Conservation (phyloP, 208 protist species). For the Trypanosomatidae sp. region DNA sequence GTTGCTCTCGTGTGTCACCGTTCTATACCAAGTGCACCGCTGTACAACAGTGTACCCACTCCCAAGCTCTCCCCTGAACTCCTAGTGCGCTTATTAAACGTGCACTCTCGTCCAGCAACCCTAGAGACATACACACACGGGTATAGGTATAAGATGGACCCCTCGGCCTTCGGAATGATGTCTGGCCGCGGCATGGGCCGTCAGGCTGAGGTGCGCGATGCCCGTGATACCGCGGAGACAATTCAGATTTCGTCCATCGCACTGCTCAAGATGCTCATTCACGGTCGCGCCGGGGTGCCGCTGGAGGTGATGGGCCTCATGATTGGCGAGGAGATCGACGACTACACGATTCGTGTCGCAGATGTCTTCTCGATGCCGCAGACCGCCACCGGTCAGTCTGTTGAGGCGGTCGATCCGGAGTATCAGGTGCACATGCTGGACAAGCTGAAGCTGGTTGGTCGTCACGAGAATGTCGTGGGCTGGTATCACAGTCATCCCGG, state of each 20-base stretch:
- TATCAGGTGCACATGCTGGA: slow-evolving; percentile 99
- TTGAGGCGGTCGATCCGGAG: slow-evolving; percentile 99
- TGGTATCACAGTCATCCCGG: slow-evolving; percentile 99
- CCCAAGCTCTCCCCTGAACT: background rate
- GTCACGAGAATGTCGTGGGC: slow-evolving; percentile 99
- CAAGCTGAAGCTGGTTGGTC: slow-evolving; percentile 98
- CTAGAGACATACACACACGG: background rate
- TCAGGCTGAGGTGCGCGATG: slow-evolving; percentile 43
- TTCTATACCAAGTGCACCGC: background rate
- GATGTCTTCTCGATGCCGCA: slow-evolving; percentile 99
- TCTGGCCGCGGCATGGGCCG: slow-evolving; percentile 23
- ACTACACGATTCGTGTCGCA: slow-evolving; percentile 99
- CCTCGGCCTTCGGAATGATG: slow-evolving; percentile 25
- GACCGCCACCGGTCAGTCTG: slow-evolving; percentile 97
- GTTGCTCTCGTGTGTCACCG: background rate
- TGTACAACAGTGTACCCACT: background rate
- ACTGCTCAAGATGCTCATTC: slow-evolving; percentile 99
- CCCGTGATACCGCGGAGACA: slow-evolving; percentile 98
- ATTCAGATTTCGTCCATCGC: slow-evolving; percentile 99
- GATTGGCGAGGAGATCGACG: slow-evolving; percentile 99
- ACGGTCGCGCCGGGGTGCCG: slow-evolving; percentile 99
- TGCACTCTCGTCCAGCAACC: background rate
- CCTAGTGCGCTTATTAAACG: background rate
- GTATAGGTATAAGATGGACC: slow-evolving; percentile 11
- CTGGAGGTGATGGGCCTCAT: slow-evolving; percentile 99